phyloP scores from a whole-genome alignment of 768 basidiomycete genomes.

The Boletus subcaerulescens region DNA sequence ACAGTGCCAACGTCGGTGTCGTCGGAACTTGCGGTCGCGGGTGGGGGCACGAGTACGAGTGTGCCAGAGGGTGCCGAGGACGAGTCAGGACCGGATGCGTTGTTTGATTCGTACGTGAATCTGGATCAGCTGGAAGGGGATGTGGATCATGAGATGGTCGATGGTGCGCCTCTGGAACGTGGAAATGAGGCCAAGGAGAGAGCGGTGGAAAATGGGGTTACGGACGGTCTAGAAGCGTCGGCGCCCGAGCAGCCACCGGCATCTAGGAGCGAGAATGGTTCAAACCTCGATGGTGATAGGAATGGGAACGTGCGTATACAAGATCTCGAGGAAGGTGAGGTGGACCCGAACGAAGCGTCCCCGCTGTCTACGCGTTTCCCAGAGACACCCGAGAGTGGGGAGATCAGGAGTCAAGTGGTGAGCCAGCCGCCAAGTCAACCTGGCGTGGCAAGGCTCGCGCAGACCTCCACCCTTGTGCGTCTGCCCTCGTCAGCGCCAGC shows the following conservation, averaged over 20 bases:
- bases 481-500: not conserved
- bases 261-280: not conserved
- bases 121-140: slow-evolving; percentile 15
- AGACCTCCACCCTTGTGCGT: not conserved
- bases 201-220: not conserved
- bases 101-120: slow-evolving; percentile 25
- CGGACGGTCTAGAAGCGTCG: no score
- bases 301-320: not conserved
- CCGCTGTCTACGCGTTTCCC: not conserved
- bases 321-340: slow-evolving; percentile 14
- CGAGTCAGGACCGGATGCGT: slow-evolving; percentile 2
- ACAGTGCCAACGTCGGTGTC: not conserved
- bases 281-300: not conserved
- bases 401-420: slow-evolving; percentile 9
- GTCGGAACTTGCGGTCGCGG: not conserved
- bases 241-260: not conserved
- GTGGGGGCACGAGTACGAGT: not conserved
- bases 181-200: not conserved
- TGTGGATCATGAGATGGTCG: not conserved
- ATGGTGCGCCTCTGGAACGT: not conserved
- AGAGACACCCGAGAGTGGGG: slow-evolving; percentile 14
- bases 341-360: slow-evolving; percentile 5
- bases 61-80: slow-evolving; percentile 2
- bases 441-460: not conserved
- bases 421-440: not conserved